phyloP scores from a whole-genome alignment of 495 filamentous ascomycete genomes.

The Rusavskia elegans region DNA sequence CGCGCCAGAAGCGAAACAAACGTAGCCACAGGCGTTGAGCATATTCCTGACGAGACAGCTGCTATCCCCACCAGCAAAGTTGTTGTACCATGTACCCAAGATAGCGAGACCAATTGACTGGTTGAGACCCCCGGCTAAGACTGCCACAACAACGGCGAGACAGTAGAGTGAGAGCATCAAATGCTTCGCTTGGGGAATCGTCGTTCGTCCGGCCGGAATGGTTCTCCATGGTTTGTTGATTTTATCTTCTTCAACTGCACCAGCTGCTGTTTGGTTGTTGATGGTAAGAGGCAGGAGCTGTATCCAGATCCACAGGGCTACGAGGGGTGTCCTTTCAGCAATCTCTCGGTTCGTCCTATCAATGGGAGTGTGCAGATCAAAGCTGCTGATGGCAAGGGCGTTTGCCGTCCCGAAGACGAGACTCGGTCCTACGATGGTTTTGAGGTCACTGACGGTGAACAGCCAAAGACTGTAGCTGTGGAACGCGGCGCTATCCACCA shows the following conservation, averaged over 20 bases:
- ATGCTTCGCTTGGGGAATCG: constrained; percentile 7
- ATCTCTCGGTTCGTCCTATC: too few species aligned
- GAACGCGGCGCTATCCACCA: not conserved
- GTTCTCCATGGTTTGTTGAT: constrained; percentile 27
- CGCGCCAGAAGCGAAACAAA: constrained; percentile 18
- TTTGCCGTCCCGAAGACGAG: constrained; percentile 19
- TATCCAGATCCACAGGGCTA: constrained; percentile 18
- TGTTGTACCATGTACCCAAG: constrained; percentile 21
- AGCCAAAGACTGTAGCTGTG: constrained; percentile 20
- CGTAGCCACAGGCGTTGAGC: constrained; percentile 17
- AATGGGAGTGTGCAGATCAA: not conserved
- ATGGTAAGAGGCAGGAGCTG: constrained; percentile 21
- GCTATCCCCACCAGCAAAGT: constrained; percentile 15
- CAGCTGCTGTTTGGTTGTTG: constrained; percentile 18
- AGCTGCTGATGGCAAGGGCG: constrained; percentile 4
- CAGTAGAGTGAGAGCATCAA: constrained; percentile 10
- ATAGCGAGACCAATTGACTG: constrained; percentile 15
- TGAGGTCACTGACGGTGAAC: constrained; percentile 24
- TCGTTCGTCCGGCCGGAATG: constrained; percentile 15
- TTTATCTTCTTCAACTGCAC: constrained; percentile 17
- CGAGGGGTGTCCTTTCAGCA: constrained; percentile 1
- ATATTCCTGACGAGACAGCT: constrained; percentile 15
- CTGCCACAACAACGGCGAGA: constrained; percentile 4
- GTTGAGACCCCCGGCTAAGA: constrained; percentile 6
- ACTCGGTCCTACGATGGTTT: constrained; percentile 21